Evolutionary conservation across 2,329 filamentous ascomycete genomes (phyloP), one percentile per base, ranked within the genome.

Genomic region (Aspergillus fumigatus): DNA sequence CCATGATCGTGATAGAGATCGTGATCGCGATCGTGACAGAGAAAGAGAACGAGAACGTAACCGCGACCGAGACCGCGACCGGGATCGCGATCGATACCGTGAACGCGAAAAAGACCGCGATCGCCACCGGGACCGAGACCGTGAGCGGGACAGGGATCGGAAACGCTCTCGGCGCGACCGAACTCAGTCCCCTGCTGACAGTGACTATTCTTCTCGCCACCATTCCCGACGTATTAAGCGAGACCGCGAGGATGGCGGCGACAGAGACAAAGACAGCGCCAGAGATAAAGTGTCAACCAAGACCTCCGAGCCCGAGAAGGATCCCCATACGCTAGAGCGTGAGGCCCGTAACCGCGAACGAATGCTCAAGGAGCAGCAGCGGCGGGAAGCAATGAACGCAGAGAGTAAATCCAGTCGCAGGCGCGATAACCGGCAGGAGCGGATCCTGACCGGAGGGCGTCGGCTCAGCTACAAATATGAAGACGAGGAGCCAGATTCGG

Each of bases 261-360:
- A 61, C 40, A 65, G 63, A 10, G 66, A 65, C 55, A 59, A 56
- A 27, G 58, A 63, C 35, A 64, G 64, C 9, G 58, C 65, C 56
- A 57, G 55, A 10, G 54, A 63, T 38, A 59, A 61, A 27, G 48
- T 50, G 23, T 52, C 54, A 3, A 50, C 62, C 6, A 64, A 61
- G 21, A 51, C 59, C 4, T 47, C 65, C 3, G 67, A 67, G 25
- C 63, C 67, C 1, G 71, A 76, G 35, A 77, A 91, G 86, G 84
- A 92, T 82, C 65, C 84, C 79, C 67, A 90, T 68, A 90, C 88
- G 43, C 81, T 88, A 52, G 89, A 93, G 70, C 91, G 90, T 63
- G 87, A 88, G 58, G 80, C 83, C 53, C 78, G 91, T 62, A 77
- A 79, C 48, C 71, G 75, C 14, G 89, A 93, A 72, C 78, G 83